A percentile compares a stretch with the other conserved stretches of the same genome.
These are phyloP conservation scores for Dichotomocladium elegans DNA, from an alignment of 371 early-diverging fungal species.

Conservation along the genomic window DNA sequence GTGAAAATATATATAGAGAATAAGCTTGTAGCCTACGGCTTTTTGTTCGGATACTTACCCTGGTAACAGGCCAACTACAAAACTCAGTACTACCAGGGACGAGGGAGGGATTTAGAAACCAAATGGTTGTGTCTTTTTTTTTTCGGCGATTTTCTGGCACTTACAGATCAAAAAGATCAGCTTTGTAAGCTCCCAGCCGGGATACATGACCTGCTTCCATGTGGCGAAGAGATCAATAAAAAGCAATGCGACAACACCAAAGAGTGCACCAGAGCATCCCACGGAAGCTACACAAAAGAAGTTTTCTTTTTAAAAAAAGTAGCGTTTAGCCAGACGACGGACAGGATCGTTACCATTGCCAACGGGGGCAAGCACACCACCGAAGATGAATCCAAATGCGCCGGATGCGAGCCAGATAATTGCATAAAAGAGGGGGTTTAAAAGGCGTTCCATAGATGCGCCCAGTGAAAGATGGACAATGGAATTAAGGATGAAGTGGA, in stretches of 20 bases:
- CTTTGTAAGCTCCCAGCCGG: conserved; percentile 28
- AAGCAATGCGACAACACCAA: conserved; percentile 68
- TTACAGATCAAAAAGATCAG: conserved; percentile 6
- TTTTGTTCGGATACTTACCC: conserved; percentile 2
- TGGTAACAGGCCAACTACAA: conserved; percentile 66
- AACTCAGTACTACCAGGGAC: conserved; percentile 8
- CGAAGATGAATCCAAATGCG: conserved; percentile 72
- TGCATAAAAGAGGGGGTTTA: conserved; percentile 63
- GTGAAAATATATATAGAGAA: neutral
- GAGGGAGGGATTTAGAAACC: no score
- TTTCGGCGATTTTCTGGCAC: neutral
- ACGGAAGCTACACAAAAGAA: conserved; percentile 47
- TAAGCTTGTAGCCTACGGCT: neutral
- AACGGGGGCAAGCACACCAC: conserved; percentile 53
- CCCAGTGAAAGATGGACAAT: conserved; percentile 59
- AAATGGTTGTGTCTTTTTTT: no score
- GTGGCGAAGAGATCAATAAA: conserved; percentile 66
- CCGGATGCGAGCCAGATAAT: conserved; percentile 68
- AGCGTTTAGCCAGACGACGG: no score
- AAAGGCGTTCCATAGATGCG: conserved; percentile 62
- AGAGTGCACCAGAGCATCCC: conserved; percentile 73
- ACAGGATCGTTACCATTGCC: conserved; percentile 50
- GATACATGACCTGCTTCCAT: conserved; percentile 46
- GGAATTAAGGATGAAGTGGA: conserved; percentile 68
- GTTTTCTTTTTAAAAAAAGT: no score